These are phyloP conservation scores for Mycosarcoma maydis DNA, from an alignment of 1,284 basidiomycete species.

Conservation along the genomic window DNA sequence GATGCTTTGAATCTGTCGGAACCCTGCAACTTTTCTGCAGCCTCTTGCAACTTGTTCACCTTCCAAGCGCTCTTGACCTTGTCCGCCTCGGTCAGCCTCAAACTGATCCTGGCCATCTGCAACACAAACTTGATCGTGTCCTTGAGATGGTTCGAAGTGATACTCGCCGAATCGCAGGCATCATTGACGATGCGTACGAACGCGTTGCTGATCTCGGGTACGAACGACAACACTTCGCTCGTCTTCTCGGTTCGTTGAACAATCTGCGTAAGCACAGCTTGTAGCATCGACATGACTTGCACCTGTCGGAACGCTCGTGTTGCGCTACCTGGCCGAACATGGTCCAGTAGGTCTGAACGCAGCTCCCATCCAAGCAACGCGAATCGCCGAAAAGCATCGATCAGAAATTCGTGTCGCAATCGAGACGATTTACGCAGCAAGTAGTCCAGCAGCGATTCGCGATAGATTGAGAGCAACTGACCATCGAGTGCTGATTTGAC, in stretches of 20 bases:
- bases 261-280: slow-evolving; percentile 75
- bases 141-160: slow-evolving; percentile 79
- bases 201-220: slow-evolving; percentile 71
- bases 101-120: slow-evolving; percentile 75
- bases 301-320: slow-evolving; percentile 55
- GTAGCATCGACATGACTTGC: slow-evolving; percentile 80
- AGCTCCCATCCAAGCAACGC: slow-evolving; percentile 77
- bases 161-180: slow-evolving; percentile 69
- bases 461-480: slow-evolving; percentile 74
- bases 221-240: slow-evolving; percentile 71
- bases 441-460: slow-evolving; percentile 79
- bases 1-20: slow-evolving; percentile 49
- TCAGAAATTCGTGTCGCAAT: slow-evolving; percentile 79
- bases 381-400: slow-evolving; percentile 79
- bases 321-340: slow-evolving; percentile 61
- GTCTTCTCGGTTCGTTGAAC: slow-evolving; percentile 65
- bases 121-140: slow-evolving; percentile 81
- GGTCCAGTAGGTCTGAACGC: slow-evolving; percentile 73
- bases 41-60: slow-evolving; percentile 62
- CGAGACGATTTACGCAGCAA: slow-evolving; percentile 81
- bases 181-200: slow-evolving; percentile 73
- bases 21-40: slow-evolving; percentile 28
- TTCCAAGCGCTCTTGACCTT: slow-evolving; percentile 60
- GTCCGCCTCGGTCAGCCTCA: slow-evolving; percentile 66
- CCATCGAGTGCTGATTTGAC: slow-evolving; percentile 19